A percentile compares a stretch with the other conserved stretches of the same genome.
These are phyloP conservation scores for Lepiota brunneoincarnata DNA, from an alignment of 768 basidiomycete species.

Conservation along the genomic window DNA sequence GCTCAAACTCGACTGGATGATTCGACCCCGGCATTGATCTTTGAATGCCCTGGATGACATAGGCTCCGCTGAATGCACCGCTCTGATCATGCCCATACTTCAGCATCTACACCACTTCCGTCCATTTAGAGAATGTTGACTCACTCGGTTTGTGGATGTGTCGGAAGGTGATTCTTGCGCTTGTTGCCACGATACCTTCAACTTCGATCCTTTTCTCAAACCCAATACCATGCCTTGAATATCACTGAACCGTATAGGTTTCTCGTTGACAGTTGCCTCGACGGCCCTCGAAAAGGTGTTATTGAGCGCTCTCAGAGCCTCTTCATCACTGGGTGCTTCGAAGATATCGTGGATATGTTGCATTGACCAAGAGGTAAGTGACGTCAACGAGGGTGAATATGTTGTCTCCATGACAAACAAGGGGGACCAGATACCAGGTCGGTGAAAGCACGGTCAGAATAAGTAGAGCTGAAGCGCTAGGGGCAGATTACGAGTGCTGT, in stretches of 20 bases:
- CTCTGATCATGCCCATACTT: background rate
- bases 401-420: background rate
- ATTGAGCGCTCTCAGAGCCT: slow-evolving; percentile 8
- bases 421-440: background rate
- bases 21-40: slow-evolving; percentile 2
- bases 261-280: slow-evolving; percentile 13
- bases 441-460: background rate
- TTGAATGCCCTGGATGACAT: slow-evolving; percentile 9
- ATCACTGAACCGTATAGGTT: slow-evolving; percentile 2
- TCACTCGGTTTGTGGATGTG: slow-evolving; percentile 8
- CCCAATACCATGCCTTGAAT: slow-evolving; percentile 12
- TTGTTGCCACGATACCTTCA: slow-evolving; percentile 10
- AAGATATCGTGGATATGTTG: slow-evolving; percentile 11
- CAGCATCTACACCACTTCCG: background rate
- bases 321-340: slow-evolving; percentile 13
- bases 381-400: slow-evolving; percentile 4
- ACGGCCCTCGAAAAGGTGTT: slow-evolving; percentile 7
- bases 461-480: background rate
- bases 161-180: slow-evolving; percentile 1
- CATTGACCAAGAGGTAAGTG: slow-evolving; percentile 13
- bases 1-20: slow-evolving; percentile 8
- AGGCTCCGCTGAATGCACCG: slow-evolving; percentile 6
- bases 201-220: slow-evolving; percentile 7
- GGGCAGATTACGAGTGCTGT: too few species aligned
- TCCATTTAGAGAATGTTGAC: background rate